Evolutionary conservation across 192 early-diverging fungal species (phyloP), one percentile per base, ranked within the genome.

Genomic region (Umbelopsis vinacea): DNA sequence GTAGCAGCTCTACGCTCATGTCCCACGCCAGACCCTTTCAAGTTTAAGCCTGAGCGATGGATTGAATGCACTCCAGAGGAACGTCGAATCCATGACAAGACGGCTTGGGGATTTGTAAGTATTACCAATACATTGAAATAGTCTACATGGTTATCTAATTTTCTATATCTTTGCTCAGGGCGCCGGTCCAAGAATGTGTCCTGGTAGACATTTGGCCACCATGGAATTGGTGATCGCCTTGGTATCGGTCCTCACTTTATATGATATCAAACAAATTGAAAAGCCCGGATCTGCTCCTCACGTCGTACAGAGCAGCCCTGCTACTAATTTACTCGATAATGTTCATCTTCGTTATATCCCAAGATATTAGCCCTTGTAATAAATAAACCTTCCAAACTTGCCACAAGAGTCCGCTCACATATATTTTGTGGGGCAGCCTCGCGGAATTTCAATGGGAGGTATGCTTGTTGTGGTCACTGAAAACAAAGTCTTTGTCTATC

Each of bases 401-500:
- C 29, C 1, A 29, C 3, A 29, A 29, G 29, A 29, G 29, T 29
- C 29, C 29, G 29, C 29, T 29, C n/a, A n/a, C 29, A 29, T 3
- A 29, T 29, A 7, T 7, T 12, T 43, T 43, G 40, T 43, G 40
- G 40, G 11, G 40, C 6, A 43, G 29, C 29, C 1, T 29, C 29
- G 29, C 40, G 40, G 40, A 43, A 43, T 4, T 43, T 43, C 40
- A 43, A 43, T 43, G 6, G 29, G 40, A 43, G 40, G 40, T n/a
- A n/a, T n/a, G 66, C 87, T 96, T 63, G 88, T 93, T 12, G 89
- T 96, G 10, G 86, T 91, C 10, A 83, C 92, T 69, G 72, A 82
- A 33, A 94, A 91, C 78, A 94, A 92, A 73, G 90, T 93, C 54
- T 88, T 91, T 71, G 86, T 97, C 11, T 95, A 95, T 78, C 83